Conservation (phyloP, 148 eudicot species). For the Cornus florida region DNA sequence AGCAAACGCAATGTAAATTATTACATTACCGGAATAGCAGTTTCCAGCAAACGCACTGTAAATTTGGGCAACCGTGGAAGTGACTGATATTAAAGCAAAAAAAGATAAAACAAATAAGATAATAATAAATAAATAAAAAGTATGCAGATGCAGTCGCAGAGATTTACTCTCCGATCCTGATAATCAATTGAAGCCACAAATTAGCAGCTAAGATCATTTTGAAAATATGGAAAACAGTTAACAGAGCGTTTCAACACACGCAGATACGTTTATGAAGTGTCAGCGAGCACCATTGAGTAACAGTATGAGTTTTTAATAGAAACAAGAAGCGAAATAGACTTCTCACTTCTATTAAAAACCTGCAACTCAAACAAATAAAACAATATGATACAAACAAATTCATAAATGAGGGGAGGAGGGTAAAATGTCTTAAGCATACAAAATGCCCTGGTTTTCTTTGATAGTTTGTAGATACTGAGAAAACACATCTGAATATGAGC, state of each 20-base stretch:
- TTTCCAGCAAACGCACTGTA: slow-evolving; percentile 57
- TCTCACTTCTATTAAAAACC: too few relatives aligned
- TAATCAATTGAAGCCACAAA: background rate
- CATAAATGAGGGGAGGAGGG: too few relatives aligned
- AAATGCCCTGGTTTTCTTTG: too few relatives aligned
- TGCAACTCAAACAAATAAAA: too few relatives aligned
- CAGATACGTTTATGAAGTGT: background rate
- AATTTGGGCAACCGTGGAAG: slow-evolving; percentile 63
- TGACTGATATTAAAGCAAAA: slow-evolving; percentile 32
- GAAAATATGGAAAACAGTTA: background rate
- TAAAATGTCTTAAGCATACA: too few relatives aligned
- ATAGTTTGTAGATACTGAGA: too few relatives aligned
- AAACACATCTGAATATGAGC: too few relatives aligned
- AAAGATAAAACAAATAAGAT: slow-evolving; percentile 14
- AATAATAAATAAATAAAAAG: background rate
- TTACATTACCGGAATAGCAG: slow-evolving; percentile 51
- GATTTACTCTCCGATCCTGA: background rate
- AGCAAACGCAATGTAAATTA: background rate
- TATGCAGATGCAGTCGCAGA: background rate
- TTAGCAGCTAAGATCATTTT: background rate
- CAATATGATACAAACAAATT: too few relatives aligned
- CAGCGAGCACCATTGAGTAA: too few relatives aligned
- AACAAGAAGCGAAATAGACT: too few relatives aligned
- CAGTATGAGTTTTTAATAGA: too few relatives aligned
- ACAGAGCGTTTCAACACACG: background rate